Conservation (phyloP, 1,284 basidiomycete species). For the Thecaphora thlaspeos region DNA sequence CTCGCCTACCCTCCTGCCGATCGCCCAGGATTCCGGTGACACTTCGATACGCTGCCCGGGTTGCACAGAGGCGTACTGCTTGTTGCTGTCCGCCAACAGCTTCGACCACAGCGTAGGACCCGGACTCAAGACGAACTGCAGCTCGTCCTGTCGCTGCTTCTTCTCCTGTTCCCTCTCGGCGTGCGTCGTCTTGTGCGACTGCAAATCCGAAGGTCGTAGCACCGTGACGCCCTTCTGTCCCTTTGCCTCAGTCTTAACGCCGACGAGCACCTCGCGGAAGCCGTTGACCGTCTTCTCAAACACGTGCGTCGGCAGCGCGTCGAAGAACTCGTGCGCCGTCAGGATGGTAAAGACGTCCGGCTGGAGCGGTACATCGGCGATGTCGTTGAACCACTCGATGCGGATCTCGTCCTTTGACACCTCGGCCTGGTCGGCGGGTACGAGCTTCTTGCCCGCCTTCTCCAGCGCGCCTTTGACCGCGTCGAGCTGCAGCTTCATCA, state of each 20-base stretch:
- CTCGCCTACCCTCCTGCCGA: conserved; percentile 47
- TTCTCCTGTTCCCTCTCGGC: conserved; percentile 4
- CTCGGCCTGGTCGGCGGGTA: conserved; percentile 12
- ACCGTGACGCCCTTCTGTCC: conserved; percentile 24
- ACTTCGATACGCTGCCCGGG: conserved; percentile 54
- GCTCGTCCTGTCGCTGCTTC: conserved; percentile 40
- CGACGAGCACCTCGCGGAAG: conserved; percentile 84
- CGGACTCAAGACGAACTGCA: conserved; percentile 71
- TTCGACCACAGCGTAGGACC: conserved; percentile 68
- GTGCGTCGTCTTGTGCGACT: neutral
- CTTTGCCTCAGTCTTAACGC: conserved; percentile 53
- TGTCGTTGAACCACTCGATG: conserved; percentile 72
- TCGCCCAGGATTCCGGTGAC: conserved; percentile 49
- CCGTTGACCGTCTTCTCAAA: conserved; percentile 69
- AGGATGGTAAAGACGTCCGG: conserved; percentile 72
- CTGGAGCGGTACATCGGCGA: conserved; percentile 68
- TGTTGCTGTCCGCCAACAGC: conserved; percentile 58
- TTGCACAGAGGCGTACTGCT: conserved; percentile 37
- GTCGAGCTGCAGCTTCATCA: conserved; percentile 43
- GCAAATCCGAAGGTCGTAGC: conserved; percentile 34
- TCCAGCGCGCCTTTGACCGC: conserved; percentile 32
- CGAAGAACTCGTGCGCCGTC: conserved; percentile 96
- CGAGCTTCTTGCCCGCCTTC: conserved; percentile 28
- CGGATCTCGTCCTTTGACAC: conserved; percentile 29
- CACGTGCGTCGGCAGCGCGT: conserved; percentile 88